These are phyloP conservation scores for Cantharellus anzutake DNA, from an alignment of 768 basidiomycete species.

Conservation along the genomic window DNA sequence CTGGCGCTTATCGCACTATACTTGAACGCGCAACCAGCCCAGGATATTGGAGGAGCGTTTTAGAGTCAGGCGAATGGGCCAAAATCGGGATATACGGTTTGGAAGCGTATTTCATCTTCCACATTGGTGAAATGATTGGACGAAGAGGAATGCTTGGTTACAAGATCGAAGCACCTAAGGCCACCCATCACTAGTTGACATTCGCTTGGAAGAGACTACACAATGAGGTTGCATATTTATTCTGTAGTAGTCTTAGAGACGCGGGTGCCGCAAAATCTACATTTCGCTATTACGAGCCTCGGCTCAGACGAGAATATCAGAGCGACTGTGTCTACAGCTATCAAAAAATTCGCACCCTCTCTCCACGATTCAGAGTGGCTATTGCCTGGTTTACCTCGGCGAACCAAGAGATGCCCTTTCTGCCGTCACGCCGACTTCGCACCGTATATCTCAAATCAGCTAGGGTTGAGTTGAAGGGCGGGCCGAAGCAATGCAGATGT, in stretches of 20 bases:
- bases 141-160: slow-evolving; percentile 67
- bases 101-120: slow-evolving; percentile 83
- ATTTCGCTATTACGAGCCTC: neutral
- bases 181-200: neutral
- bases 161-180: slow-evolving; percentile 22
- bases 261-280: neutral
- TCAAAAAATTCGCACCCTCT: slow-evolving; percentile 24
- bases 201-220: neutral
- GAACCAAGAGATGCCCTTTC: slow-evolving; percentile 62
- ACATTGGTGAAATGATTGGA: slow-evolving; percentile 82
- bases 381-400: slow-evolving; percentile 40
- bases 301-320: neutral
- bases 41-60: slow-evolving; percentile 40
- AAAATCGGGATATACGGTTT: slow-evolving; percentile 55
- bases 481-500: slow-evolving; percentile 51
- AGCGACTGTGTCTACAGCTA: neutral
- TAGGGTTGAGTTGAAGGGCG: slow-evolving; percentile 35
- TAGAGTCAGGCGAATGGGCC: slow-evolving; percentile 44
- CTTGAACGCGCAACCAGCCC: slow-evolving; percentile 40
- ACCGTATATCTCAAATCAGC: slow-evolving; percentile 32
- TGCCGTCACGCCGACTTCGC: slow-evolving; percentile 9
- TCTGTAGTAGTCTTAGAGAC: neutral
- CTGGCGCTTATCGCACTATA: slow-evolving; percentile 41
- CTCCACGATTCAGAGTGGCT: slow-evolving; percentile 35
- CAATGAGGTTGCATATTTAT: neutral